A percentile compares a stretch with the other conserved stretches of the same genome.
Evolutionary conservation across 2,329 filamentous ascomycete species (phyloP).

Genomic region (Penicillium sp.): DNA sequence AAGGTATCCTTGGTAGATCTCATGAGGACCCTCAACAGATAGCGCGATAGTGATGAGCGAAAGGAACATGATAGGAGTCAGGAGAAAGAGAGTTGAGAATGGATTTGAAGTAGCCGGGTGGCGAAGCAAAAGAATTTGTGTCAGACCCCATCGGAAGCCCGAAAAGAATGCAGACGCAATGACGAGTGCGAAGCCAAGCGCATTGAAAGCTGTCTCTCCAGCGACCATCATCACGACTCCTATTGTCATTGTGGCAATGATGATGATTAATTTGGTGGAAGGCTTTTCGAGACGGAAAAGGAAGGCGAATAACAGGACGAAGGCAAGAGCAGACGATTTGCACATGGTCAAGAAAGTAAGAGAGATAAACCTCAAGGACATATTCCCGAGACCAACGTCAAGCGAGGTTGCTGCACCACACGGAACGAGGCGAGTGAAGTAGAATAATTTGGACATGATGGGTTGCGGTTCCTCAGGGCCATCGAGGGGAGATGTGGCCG

Average conservation of each 20-base stretch:
- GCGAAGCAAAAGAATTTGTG: slow-evolving; percentile 88
- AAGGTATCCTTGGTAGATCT: slow-evolving; percentile 64
- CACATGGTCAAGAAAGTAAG: slow-evolving; percentile 99
- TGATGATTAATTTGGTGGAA: slow-evolving; percentile 78
- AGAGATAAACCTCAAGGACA: slow-evolving; percentile 91
- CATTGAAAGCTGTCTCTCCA: slow-evolving; percentile 85
- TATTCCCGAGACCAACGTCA: slow-evolving; percentile 94
- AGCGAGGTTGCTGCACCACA: slow-evolving; percentile 90
- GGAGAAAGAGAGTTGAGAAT: slow-evolving; percentile 94
- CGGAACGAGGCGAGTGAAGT: slow-evolving; percentile 84
- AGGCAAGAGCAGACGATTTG: slow-evolving; percentile 93
- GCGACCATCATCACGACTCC: slow-evolving; percentile 99
- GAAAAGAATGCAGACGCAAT: slow-evolving; percentile 94
- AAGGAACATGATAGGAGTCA: slow-evolving; percentile 95
- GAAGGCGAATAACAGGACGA: slow-evolving; percentile 93
- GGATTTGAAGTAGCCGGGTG: slow-evolving; percentile 95
- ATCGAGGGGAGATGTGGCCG: slow-evolving; percentile 38
- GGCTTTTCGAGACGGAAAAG: slow-evolving; percentile 85
- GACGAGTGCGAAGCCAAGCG: slow-evolving; percentile 83
- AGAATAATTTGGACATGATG: slow-evolving; percentile 85
- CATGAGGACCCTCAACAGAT: slow-evolving; percentile 74
- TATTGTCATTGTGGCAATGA: slow-evolving; percentile 86
- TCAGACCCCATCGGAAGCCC: slow-evolving; percentile 97
- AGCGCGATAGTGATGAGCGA: slow-evolving; percentile 77
- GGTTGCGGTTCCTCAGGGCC: slow-evolving; percentile 52